Base-by-base conservation (phyloP, 2,329 filamentous ascomycete species). In the Teratosphaeria zuluensis region DNA sequence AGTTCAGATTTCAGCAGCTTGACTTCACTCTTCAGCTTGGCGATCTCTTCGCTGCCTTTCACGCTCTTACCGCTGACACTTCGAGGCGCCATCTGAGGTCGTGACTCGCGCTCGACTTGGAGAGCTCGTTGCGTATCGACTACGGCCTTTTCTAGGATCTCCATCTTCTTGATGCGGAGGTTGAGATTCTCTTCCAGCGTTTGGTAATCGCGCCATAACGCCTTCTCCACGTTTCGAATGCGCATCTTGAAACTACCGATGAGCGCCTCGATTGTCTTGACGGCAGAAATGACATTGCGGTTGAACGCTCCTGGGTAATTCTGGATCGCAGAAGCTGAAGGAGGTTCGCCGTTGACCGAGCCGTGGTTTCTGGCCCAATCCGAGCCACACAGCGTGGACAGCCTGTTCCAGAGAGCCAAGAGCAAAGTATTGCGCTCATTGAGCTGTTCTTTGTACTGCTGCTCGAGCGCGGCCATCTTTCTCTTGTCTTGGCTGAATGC, bases 311-410 rank as follows among this genome's bases (percentile, higher is more conserved):
- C 87, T 4, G 97, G 80, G 74, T 94, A 90, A 55, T 86, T 92
- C 1, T 86, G 85, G 61, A 99, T 88, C 14, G 91, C 86, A 68
- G 96, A 92, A 35, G 95, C 80, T 12, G 88, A 90, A 0, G 92
- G 90, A 6, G 95, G 77, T 60, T 92, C 89, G 21, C 91, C 90
- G 67, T 94, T 92, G 69, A 97, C 89, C 28, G 96, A 83, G 58
- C 87, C 88, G 73, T 97, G 92, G 68, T 87, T 85, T 72, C 96
- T 89, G 4, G 89, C 84, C 92, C 94, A 99, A 69, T 97, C 94
- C 0, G 85, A 82, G 11, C 94, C 94, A 68, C 94, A 97, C 51
- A 97, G 81, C 0, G 84, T 81, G 3, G 90, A 92, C 8, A 99
- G 81, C 53, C 89, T 84, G 63, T 92, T 92, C 94, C 94, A 99